These are phyloP conservation scores for Arctium minus DNA, from an alignment of 129 eudicot genomes.

Conservation along the genomic window DNA sequence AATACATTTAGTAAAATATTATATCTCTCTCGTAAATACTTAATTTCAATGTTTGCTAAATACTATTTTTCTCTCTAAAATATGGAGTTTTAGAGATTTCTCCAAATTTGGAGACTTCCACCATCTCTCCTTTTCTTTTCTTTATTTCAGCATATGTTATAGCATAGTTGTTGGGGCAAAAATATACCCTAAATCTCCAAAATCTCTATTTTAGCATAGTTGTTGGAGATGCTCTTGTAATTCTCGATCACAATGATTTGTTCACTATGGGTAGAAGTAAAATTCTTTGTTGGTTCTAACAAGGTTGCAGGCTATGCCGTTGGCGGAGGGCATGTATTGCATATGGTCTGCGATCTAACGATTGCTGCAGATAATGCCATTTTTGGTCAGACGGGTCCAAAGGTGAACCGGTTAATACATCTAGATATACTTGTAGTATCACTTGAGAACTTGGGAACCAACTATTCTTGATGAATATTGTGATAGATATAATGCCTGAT, in stretches of 20 bases:
- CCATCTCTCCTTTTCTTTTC: no score
- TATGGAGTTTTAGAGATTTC: no score
- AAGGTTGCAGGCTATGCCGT: conserved; percentile 99
- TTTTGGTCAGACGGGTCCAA: conserved; percentile 98
- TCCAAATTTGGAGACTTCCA: no score
- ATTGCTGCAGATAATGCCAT: conserved; percentile 97
- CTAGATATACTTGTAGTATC: neutral
- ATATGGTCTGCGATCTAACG: conserved; percentile 97
- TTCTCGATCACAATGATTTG: neutral
- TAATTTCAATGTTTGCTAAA: neutral
- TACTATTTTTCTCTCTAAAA: no score
- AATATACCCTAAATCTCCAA: no score
- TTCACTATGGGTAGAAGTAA: neutral
- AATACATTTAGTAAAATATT: no score
- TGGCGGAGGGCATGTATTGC: conserved; percentile 95
- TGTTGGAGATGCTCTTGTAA: neutral
- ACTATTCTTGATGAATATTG: neutral
- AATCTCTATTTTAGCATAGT: no score
- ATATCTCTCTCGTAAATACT: no score
- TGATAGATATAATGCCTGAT: neutral
- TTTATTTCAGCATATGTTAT: no score
- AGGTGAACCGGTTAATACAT: conserved; percentile 44
- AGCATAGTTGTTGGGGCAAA: no score
- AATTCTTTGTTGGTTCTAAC: conserved; percentile 12
- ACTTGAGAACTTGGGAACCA: neutral